Evolutionary conservation across 257 asterid species (phyloP).

Genomic region (Mentha longifolia): DNA sequence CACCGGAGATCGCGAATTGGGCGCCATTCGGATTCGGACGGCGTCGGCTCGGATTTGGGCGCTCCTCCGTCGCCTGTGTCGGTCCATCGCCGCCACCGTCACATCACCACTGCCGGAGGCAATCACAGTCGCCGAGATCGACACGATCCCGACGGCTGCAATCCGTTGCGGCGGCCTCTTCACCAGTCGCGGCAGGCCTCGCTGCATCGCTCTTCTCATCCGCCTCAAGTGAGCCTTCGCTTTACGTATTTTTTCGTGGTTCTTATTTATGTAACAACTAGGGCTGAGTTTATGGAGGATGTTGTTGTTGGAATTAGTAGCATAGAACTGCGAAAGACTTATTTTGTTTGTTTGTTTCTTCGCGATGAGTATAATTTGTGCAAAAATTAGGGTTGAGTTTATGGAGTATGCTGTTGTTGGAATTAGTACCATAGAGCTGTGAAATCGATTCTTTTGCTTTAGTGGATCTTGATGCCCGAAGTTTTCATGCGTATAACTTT

Average conservation of each 20-base stretch:
- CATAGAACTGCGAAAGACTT: background rate
- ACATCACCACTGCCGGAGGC: slow-evolving; percentile 31
- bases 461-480: slow-evolving; percentile 10
- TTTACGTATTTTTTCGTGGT: background rate
- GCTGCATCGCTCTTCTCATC: slow-evolving; percentile 44
- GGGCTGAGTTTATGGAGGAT: background rate
- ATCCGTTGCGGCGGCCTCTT: slow-evolving; percentile 51
- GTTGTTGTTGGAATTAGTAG: background rate
- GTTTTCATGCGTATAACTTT: background rate
- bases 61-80: slow-evolving; percentile 42
- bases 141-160: slow-evolving; percentile 51
- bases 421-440: background rate
- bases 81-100: slow-evolving; percentile 53
- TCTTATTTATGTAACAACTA: background rate
- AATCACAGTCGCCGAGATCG: slow-evolving; percentile 55
- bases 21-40: slow-evolving; percentile 48
- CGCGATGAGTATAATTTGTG: background rate
- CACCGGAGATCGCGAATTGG: slow-evolving; percentile 76
- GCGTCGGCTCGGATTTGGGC: slow-evolving; percentile 40
- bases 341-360: background rate
- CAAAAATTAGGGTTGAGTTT: background rate
- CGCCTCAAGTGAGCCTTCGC: slow-evolving; percentile 45
- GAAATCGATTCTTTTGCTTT: background rate
- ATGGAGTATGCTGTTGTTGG: background rate
- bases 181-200: slow-evolving; percentile 40